Percentiles rank a stretch among this genome's conserved stretches.
Conservation (phyloP, 1,284 basidiomycete species). For the Austroboletus sp. region DNA sequence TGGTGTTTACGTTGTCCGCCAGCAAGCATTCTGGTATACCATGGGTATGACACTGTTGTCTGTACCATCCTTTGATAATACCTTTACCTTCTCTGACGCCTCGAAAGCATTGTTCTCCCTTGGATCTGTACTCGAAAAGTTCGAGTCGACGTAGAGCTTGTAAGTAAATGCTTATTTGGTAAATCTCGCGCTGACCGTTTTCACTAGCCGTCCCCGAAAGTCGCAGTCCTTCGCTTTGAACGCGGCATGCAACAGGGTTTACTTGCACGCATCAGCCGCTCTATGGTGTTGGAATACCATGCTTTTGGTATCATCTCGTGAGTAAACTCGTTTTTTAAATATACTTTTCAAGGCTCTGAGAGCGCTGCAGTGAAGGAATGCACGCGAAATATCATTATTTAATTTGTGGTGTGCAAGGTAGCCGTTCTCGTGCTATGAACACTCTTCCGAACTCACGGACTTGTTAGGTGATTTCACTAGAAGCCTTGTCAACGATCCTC, state of each 20-base stretch:
- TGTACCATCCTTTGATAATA: constrained; percentile 22
- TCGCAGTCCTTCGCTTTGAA: constrained; percentile 52
- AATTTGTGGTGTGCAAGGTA: constrained; percentile 70
- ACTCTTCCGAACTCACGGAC: constrained; percentile 3
- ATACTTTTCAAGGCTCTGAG: constrained; percentile 11
- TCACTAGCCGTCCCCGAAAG: constrained; percentile 52
- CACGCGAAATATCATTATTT: constrained; percentile 69
- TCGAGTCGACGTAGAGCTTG: constrained; percentile 66
- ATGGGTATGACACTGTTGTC: constrained; percentile 68
- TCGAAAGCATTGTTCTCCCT: constrained; percentile 55
- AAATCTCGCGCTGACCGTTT: constrained; percentile 5
- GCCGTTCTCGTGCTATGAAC: not conserved
- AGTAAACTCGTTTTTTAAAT: constrained; percentile 15
- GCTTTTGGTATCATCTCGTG: constrained; percentile 57
- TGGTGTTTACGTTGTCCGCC: constrained; percentile 49
- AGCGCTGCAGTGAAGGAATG: constrained; percentile 49
- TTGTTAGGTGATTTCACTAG: constrained; percentile 60
- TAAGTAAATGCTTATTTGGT: constrained; percentile 31
- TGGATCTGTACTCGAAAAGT: constrained; percentile 73
- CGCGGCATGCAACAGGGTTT: constrained; percentile 62
- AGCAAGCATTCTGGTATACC: constrained; percentile 71
- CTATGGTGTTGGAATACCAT: constrained; percentile 55
- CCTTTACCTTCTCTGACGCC: constrained; percentile 8
- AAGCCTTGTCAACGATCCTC: constrained; percentile 61
- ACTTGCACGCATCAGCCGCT: constrained; percentile 51